phyloP scores from a whole-genome alignment of 768 basidiomycete genomes.

The Collybiopsis confluens region DNA sequence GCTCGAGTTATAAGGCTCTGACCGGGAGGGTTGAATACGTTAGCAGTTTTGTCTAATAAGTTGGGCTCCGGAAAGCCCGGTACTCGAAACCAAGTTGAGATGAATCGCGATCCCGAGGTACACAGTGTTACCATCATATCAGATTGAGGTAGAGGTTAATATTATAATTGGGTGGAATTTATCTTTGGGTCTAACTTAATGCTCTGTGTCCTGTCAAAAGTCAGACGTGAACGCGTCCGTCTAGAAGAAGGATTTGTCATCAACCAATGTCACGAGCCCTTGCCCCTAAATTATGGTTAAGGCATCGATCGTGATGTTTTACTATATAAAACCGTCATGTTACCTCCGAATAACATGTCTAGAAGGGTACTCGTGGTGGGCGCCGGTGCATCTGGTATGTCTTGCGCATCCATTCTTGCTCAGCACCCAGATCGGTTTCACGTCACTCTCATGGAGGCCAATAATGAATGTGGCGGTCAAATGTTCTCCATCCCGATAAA shows the following conservation, averaged over 20 bases:
- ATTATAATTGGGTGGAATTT: not conserved
- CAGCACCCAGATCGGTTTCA: conserved; percentile 12
- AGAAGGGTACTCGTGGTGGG: conserved; percentile 2
- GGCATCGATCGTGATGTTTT: not conserved
- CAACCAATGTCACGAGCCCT: no score
- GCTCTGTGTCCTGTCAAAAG: not conserved
- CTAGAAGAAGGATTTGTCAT: not conserved
- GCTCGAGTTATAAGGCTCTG: conserved; percentile 1
- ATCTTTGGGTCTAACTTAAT: not conserved
- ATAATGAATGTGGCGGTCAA: conserved; percentile 11
- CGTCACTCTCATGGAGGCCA: conserved; percentile 8
- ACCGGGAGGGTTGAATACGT: not conserved
- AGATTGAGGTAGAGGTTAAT: conserved; percentile 4
- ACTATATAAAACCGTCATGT: not conserved
- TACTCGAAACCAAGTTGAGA: not conserved
- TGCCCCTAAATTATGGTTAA: not conserved
- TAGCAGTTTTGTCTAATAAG: not conserved
- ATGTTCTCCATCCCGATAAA: conserved; percentile 10
- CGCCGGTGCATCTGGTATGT: conserved; percentile 10
- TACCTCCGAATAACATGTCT: not conserved
- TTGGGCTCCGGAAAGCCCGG: conserved; percentile 7
- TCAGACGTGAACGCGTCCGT: not conserved
- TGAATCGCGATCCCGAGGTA: conserved; percentile 7
- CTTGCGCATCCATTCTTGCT: conserved; percentile 7
- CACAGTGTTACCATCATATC: conserved; percentile 4